phyloP scores from a whole-genome alignment of 2,329 filamentous ascomycete species.

The Diaporthe sp. region DNA sequence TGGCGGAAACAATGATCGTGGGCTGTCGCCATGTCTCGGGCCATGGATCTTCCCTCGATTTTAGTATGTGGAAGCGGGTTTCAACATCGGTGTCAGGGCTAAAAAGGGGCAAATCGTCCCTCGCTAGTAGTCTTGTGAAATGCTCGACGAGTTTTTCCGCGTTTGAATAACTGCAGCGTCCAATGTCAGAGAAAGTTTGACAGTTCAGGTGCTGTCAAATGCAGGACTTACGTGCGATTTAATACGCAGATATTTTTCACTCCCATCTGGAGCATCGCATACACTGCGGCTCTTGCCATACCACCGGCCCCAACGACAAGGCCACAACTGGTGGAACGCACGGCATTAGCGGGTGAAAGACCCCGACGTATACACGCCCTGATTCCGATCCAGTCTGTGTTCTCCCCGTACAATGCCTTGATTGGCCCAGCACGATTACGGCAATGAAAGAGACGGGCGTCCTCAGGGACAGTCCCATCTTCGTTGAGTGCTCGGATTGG shows the following conservation, averaged over 20 bases:
- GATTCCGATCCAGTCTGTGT: slow-evolving; percentile 87
- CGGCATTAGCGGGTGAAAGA: slow-evolving; percentile 78
- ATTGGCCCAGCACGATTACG: slow-evolving; percentile 75
- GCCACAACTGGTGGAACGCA: slow-evolving; percentile 66
- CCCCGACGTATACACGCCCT: slow-evolving; percentile 79
- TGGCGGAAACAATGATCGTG: slow-evolving; percentile 82
- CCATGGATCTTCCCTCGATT: slow-evolving; percentile 72
- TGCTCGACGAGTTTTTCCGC: slow-evolving; percentile 77
- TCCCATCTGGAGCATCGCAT: slow-evolving; percentile 82
- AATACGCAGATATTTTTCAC: slow-evolving; percentile 81
- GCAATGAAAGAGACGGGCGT: slow-evolving; percentile 64
- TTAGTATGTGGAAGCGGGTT: slow-evolving; percentile 69
- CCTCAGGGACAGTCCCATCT: slow-evolving; percentile 68
- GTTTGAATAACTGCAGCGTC: slow-evolving; percentile 56
- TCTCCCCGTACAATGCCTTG: slow-evolving; percentile 80
- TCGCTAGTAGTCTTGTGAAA: slow-evolving; percentile 70
- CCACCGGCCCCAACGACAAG: slow-evolving; percentile 77
- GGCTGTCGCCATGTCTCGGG: slow-evolving; percentile 72
- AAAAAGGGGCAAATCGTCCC: slow-evolving; percentile 57
- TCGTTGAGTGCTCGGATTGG: slow-evolving; percentile 73
- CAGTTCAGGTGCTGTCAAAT: too few relatives aligned
- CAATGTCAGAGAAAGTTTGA: not conserved
- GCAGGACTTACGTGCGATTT: slow-evolving; percentile 70
- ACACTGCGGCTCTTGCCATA: slow-evolving; percentile 83
- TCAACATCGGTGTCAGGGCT: slow-evolving; percentile 56